phyloP scores from a whole-genome alignment of 495 filamentous ascomycete species.

The Penicillium nucicola region DNA sequence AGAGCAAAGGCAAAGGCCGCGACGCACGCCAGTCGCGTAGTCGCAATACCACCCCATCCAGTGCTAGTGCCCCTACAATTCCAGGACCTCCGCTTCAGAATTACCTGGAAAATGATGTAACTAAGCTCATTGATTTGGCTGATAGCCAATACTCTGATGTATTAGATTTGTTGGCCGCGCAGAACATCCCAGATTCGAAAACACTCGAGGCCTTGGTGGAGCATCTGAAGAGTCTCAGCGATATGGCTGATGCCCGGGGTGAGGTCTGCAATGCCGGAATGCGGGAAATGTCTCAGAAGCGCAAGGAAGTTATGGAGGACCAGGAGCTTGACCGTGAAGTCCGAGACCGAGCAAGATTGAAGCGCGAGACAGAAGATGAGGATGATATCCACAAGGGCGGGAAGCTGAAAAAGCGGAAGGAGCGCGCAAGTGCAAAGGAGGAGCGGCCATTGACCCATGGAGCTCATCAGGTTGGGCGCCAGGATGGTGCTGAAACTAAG shows the following conservation, averaged over 20 bases:
- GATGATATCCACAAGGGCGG: slow-evolving; percentile 49
- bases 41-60: slow-evolving; percentile 81
- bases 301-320: slow-evolving; percentile 59
- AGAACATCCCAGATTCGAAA: slow-evolving; percentile 70
- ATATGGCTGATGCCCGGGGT: slow-evolving; percentile 62
- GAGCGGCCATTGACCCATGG: slow-evolving; percentile 60
- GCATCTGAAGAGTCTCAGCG: slow-evolving; percentile 61
- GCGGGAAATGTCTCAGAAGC: slow-evolving; percentile 61
- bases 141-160: slow-evolving; percentile 68
- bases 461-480: slow-evolving; percentile 62
- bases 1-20: slow-evolving; percentile 73
- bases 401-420: slow-evolving; percentile 52
- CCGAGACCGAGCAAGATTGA: slow-evolving; percentile 45
- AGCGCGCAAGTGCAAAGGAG: slow-evolving; percentile 45
- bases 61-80: slow-evolving; percentile 41
- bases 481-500: slow-evolving; percentile 58
- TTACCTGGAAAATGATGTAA: slow-evolving; percentile 60
- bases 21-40: slow-evolving; percentile 73
- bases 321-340: slow-evolving; percentile 42
- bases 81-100: slow-evolving; percentile 51
- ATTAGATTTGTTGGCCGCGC: slow-evolving; percentile 62
- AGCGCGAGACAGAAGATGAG: slow-evolving; percentile 52
- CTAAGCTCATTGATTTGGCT: slow-evolving; percentile 57
- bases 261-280: slow-evolving; percentile 68
- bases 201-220: slow-evolving; percentile 66